A percentile compares a stretch with the other conserved stretches of the same genome.
These are phyloP conservation scores for Trypanosoma theileri DNA, from an alignment of 208 protist genomes.

Conservation along the genomic window DNA sequence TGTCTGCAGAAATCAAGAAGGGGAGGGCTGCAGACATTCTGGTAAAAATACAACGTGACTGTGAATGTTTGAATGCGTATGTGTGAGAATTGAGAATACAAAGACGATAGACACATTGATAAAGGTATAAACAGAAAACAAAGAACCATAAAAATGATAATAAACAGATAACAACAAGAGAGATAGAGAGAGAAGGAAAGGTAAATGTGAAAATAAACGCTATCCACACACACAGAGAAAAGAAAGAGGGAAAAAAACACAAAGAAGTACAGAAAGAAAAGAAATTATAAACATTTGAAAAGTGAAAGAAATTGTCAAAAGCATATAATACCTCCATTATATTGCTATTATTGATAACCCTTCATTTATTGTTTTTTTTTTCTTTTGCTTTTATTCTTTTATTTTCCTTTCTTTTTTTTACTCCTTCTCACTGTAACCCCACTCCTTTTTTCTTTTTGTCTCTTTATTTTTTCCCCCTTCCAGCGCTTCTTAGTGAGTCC, in stretches of 20 bases:
- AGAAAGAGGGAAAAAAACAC: neutral
- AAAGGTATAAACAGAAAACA: neutral
- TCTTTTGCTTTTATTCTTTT: no score
- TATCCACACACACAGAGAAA: neutral
- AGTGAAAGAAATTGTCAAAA: neutral
- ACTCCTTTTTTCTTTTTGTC: neutral
- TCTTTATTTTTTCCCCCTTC: neutral
- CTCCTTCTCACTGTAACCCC: neutral
- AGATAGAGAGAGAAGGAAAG: neutral
- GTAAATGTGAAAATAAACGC: neutral
- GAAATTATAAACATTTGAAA: neutral
- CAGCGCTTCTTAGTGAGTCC: neutral
- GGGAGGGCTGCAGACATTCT: no score
- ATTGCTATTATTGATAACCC: no score
- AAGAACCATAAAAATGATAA: neutral
- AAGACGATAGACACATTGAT: neutral
- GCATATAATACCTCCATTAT: no score
- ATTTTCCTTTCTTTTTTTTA: constrained; percentile 3
- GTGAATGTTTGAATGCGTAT: no score
- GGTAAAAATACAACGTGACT: no score
- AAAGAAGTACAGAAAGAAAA: constrained; percentile 27
- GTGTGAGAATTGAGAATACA: neutral
- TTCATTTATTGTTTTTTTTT: no score
- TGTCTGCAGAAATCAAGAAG: no score
- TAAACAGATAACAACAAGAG: neutral